Conservation (phyloP, 148 eudicot species). For the Amaranthus cruentus region DNA sequence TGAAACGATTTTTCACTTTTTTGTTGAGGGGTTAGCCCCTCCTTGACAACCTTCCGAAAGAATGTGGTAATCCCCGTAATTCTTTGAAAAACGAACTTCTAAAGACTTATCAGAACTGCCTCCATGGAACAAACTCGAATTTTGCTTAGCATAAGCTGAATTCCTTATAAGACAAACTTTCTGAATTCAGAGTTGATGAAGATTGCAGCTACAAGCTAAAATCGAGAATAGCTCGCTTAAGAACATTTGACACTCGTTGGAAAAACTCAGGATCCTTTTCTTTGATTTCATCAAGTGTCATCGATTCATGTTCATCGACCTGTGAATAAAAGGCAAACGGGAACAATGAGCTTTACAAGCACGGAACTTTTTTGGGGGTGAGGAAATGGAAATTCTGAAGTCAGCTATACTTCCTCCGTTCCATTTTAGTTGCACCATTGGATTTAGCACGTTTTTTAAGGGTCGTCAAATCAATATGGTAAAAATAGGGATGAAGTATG, state of each 20-base stretch:
- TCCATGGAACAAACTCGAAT: neutral
- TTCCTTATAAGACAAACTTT: neutral
- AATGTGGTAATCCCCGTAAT: too few relatives aligned
- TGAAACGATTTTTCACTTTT: too few relatives aligned
- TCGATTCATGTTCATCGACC: slow-evolving; percentile 82
- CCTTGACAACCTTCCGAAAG: too few relatives aligned
- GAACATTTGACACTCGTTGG: slow-evolving; percentile 52
- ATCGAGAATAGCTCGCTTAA: slow-evolving; percentile 65
- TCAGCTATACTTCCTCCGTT: neutral
- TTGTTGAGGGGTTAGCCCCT: too few relatives aligned
- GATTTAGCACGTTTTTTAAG: too few relatives aligned
- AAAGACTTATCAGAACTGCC: neutral
- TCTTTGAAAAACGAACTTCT: neutral
- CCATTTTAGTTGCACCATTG: too few relatives aligned
- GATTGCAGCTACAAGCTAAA: slow-evolving; percentile 41
- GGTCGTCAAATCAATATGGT: too few relatives aligned
- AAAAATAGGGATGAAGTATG: too few relatives aligned
- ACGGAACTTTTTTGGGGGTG: neutral
- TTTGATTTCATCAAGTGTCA: slow-evolving; percentile 55
- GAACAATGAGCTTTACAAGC: neutral
- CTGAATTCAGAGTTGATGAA: neutral
- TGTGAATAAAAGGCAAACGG: slow-evolving; percentile 16
- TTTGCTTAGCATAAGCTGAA: neutral
- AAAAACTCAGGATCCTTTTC: slow-evolving; percentile 69
- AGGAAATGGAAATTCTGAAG: neutral